Conservation (phyloP, 441 rosid species). For the Pelargonium cotyledonis region DNA sequence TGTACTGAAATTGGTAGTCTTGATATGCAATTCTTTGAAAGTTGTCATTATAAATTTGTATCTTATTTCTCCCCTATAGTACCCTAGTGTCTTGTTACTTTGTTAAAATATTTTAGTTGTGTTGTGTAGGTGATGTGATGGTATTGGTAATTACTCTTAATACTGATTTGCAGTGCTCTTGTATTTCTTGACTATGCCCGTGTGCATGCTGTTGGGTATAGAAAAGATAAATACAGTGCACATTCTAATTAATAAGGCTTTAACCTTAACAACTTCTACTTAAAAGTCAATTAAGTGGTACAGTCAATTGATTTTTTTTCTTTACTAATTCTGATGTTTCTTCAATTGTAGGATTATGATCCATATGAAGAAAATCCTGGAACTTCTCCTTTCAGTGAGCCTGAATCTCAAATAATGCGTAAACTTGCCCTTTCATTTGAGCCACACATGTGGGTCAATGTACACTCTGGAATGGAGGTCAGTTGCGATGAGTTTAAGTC, state of each 20-base stretch:
- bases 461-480: slow-evolving; percentile 99
- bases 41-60: background rate
- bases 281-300: background rate
- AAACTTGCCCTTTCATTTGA: slow-evolving; percentile 86
- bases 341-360: slow-evolving; percentile 67
- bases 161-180: background rate
- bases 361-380: slow-evolving; percentile 99
- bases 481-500: slow-evolving; percentile 15
- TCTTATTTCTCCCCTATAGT: background rate
- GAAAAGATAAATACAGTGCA: background rate
- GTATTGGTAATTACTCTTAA: background rate
- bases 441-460: slow-evolving; percentile 94
- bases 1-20: background rate
- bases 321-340: slow-evolving; percentile 18
- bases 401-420: slow-evolving; percentile 90
- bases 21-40: background rate
- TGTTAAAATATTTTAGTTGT: background rate
- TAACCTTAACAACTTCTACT: background rate
- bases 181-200: background rate
- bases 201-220: background rate
- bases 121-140: background rate
- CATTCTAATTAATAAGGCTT: background rate
- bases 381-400: slow-evolving; percentile 84
- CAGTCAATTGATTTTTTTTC: background rate
- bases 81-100: background rate